Base-by-base conservation (phyloP, 2,329 filamentous ascomycete species). In the Coleophoma crateriformis region DNA sequence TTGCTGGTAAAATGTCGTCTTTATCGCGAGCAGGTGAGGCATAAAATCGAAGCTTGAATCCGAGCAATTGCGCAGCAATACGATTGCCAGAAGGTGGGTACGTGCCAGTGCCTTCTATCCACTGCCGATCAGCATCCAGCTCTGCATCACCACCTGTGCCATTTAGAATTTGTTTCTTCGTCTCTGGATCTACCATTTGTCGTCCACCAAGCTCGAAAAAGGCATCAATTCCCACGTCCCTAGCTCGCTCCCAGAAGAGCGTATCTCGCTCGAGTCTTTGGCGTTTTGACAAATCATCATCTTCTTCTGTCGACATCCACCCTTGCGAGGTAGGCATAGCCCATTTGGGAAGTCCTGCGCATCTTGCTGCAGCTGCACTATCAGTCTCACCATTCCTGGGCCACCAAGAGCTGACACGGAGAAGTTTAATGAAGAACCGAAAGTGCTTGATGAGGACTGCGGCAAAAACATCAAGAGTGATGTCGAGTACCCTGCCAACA, bases 41-140 rank as follows among this genome's bases (percentile, higher is more conserved):
- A 64, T 99, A 99, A 67, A 96, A 99, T 13, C 89, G 88, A 46
- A 99, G 79, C 69, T 99, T 99, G 77, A 99, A 99, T 4, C 94
- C 94, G 13, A 99, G 82, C 3, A 99, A 78, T 65, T 97, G 94
- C 32, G 95, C 95, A 1, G 94, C 94, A 51, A 95, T 89, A 40
- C 86, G 82, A 65, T 96, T 99, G 32, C 95, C 94, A 32, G 80
- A 76, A 1, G 91, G 90, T 4, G 91, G 91, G 3, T 94, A 71
- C 0, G 88, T 95, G 49, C 84, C 85, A 3, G 92, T 96, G 51
- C 81, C 74, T 54, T 82, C 77, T 59, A 95, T 88, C 89, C 91
- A 96, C 57, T 85, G 76, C 7, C 76, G 74, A 50, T 82, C 81
- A 22, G 81, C 73, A 33, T 82, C 76, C 17, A 71, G 66, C 12